These are phyloP conservation scores for Fragaria vesca DNA, from an alignment of 306 rosid species.

Conservation along the genomic window DNA sequence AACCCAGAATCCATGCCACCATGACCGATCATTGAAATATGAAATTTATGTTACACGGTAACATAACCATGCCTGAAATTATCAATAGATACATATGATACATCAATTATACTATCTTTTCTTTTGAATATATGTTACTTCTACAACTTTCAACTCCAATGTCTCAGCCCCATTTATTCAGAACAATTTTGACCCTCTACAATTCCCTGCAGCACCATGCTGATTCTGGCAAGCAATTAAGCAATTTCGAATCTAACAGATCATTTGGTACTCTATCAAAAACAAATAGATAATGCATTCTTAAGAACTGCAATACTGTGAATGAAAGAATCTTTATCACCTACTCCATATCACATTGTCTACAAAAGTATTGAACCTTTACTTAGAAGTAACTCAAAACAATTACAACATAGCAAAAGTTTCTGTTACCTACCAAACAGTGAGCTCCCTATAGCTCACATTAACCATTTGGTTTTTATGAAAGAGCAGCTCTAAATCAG, in stretches of 20 bases:
- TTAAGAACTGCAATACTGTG: neutral
- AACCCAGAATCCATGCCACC: neutral
- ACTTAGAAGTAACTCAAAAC: constrained; percentile 2
- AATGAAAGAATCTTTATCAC: constrained; percentile 2
- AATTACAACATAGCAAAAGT: neutral
- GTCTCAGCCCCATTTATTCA: neutral
- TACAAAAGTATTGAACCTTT: constrained; percentile 2
- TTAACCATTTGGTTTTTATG: neutral
- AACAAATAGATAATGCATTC: neutral
- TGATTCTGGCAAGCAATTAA: neutral
- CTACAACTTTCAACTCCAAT: neutral
- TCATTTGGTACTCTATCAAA: neutral
- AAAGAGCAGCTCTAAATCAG: neutral
- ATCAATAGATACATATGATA: neutral
- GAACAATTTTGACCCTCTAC: neutral
- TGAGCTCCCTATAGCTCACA: neutral
- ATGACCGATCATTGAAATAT: neutral
- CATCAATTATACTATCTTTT: neutral
- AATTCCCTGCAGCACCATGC: neutral
- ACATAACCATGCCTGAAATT: neutral
- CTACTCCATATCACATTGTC: constrained; percentile 3
- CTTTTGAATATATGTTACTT: neutral
- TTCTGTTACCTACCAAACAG: neutral
- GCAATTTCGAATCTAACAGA: neutral
- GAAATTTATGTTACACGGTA: neutral